Percentiles rank a stretch among this genome's conserved stretches.
Evolutionary conservation across 2,329 filamentous ascomycete genomes (phyloP).

Genomic region (Diaporthe citriasiana): DNA sequence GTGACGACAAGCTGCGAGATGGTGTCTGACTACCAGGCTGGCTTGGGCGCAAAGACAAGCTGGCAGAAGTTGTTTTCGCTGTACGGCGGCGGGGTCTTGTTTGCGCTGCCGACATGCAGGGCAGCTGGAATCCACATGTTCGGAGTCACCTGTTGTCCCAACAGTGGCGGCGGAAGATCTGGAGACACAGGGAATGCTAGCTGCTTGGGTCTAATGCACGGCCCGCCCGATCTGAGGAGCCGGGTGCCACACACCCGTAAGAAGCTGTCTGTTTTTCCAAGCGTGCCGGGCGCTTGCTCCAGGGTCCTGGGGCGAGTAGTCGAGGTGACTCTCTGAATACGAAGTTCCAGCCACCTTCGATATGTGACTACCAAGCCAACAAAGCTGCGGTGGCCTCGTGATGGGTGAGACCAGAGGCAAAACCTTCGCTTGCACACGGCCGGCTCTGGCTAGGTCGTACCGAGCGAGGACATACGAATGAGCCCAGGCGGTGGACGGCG

Average conservation of each 20-base stretch:
- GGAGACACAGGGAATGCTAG: conserved; percentile 30
- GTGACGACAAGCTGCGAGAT: neutral
- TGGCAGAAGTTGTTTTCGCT: too few relatives aligned
- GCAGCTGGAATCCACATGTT: neutral
- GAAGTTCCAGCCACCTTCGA: conserved; percentile 35
- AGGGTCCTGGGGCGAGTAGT: conserved; percentile 27
- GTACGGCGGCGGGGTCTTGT: neutral
- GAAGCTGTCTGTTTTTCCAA: conserved; percentile 6
- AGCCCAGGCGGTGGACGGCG: conserved; percentile 9
- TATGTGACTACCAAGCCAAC: conserved; percentile 23
- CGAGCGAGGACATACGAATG: neutral
- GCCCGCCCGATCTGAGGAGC: conserved; percentile 31
- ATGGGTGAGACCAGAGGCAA: conserved; percentile 28
- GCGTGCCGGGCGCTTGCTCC: neutral
- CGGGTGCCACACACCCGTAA: conserved; percentile 4
- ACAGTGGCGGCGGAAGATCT: conserved; percentile 29
- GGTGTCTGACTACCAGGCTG: neutral
- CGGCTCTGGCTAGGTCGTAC: neutral
- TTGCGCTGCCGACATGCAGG: neutral
- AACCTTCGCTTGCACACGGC: conserved; percentile 1
- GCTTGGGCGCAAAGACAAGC: too few relatives aligned
- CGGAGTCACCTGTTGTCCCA: conserved; percentile 19
- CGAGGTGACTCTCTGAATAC: conserved; percentile 39
- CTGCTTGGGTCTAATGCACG: conserved; percentile 42
- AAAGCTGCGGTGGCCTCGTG: conserved; percentile 33